A percentile compares a stretch with the other conserved stretches of the same genome.
Conservation (phyloP, 129 eudicot genomes). For the Chrysanthemum seticuspe region DNA sequence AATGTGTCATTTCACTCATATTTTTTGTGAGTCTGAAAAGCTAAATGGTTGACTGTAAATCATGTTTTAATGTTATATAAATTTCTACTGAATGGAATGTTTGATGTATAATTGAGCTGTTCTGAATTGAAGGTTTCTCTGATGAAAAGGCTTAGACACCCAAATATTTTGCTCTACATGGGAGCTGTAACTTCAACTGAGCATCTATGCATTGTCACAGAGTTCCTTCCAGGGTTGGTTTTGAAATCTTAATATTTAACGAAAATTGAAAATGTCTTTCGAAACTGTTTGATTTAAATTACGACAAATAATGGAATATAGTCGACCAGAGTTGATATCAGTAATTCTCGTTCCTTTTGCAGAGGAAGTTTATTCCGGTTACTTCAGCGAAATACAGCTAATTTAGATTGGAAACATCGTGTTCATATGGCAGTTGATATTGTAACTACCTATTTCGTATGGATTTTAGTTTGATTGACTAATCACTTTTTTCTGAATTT, state of each 20-base stretch:
- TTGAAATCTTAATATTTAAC: constrained; percentile 7
- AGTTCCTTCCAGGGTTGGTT: constrained; percentile 77
- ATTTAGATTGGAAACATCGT: constrained; percentile 72
- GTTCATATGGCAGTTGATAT: constrained; percentile 86
- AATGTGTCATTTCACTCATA: background rate
- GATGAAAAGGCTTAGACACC: constrained; percentile 89
- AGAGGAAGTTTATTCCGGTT: constrained; percentile 78
- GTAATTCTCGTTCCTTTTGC: constrained; percentile 12
- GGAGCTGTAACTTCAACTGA: constrained; percentile 81
- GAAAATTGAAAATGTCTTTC: constrained; percentile 4
- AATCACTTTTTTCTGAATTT: background rate
- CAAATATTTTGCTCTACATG: constrained; percentile 82
- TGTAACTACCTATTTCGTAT: constrained; percentile 35
- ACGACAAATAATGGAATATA: background rate
- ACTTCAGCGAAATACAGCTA: constrained; percentile 52
- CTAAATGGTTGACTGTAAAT: too few species aligned
- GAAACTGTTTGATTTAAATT: background rate
- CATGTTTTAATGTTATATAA: too few species aligned
- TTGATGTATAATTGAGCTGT: background rate
- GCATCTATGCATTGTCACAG: constrained; percentile 84
- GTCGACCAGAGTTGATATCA: background rate
- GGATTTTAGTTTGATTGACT: background rate
- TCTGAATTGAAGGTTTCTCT: constrained; percentile 61
- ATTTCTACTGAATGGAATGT: too few species aligned
- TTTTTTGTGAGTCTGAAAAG: background rate